phyloP scores from a whole-genome alignment of 345 rosid species.

The Theobroma cacao region DNA sequence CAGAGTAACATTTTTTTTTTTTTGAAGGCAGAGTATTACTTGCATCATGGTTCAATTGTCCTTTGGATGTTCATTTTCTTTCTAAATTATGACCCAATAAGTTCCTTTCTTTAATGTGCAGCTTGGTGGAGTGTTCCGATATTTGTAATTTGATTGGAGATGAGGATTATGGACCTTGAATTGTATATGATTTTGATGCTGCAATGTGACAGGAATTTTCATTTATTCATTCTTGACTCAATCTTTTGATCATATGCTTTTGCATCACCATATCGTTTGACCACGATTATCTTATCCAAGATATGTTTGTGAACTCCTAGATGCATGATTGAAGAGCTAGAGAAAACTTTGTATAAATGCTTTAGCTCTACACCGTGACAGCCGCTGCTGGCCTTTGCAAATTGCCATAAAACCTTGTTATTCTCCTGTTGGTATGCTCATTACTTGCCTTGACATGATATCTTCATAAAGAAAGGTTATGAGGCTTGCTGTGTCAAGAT shows the following conservation, averaged over 20 bases:
- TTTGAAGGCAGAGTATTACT: not conserved
- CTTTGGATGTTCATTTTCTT: not conserved
- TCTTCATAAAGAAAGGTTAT: not conserved
- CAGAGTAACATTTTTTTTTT: no score
- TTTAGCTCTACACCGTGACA: no score
- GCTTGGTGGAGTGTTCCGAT: constrained; percentile 91
- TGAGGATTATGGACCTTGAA: constrained; percentile 69
- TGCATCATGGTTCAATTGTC: not conserved
- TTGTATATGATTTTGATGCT: not conserved
- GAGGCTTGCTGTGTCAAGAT: not conserved
- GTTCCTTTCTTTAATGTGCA: constrained; percentile 26
- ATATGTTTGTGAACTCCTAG: not conserved
- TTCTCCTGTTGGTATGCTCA: not conserved
- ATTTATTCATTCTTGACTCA: not conserved
- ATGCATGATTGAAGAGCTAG: not conserved
- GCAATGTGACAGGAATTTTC: not conserved
- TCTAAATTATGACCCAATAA: not conserved
- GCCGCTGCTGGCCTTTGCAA: not conserved
- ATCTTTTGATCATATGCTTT: no score
- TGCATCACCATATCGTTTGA: not conserved
- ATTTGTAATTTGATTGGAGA: constrained; percentile 87
- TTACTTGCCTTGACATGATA: not conserved
- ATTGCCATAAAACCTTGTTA: not conserved
- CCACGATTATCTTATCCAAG: not conserved
- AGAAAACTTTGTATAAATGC: not conserved